Evolutionary conservation across 345 rosid species (phyloP).

Genomic region (Sonneratia caseolaris): DNA sequence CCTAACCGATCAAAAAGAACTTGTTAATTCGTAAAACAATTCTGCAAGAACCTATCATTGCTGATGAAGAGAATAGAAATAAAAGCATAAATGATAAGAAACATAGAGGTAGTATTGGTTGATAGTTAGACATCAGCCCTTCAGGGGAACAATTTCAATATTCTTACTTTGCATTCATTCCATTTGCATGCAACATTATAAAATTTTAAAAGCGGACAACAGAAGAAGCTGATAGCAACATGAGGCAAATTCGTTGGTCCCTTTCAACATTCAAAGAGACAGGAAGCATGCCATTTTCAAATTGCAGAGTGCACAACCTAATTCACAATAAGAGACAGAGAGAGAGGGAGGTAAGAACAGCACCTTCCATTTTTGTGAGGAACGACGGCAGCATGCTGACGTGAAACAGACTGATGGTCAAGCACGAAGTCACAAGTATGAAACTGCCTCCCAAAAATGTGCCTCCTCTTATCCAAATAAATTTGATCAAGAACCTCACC

Average conservation of each 20-base stretch:
- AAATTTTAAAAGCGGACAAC: neutral
- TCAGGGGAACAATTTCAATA: neutral
- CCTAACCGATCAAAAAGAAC: neutral
- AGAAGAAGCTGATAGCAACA: neutral
- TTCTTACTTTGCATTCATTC: neutral
- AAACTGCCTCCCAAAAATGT: slow-evolving; percentile 81
- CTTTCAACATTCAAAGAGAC: neutral
- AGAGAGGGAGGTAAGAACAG: slow-evolving; percentile 3
- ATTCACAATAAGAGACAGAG: neutral
- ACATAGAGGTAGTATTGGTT: neutral
- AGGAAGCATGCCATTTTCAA: neutral
- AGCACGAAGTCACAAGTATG: slow-evolving; percentile 85
- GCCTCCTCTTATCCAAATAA: slow-evolving; percentile 60
- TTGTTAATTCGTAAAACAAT: neutral
- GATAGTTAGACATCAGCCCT: neutral
- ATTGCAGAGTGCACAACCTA: neutral
- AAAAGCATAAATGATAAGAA: neutral
- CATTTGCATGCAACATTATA: neutral
- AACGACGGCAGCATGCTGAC: slow-evolving; percentile 86
- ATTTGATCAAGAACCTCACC: slow-evolving; percentile 75
- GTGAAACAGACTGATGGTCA: slow-evolving; percentile 74
- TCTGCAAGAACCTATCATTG: neutral
- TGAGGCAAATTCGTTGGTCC: neutral
- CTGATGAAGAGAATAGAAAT: neutral
- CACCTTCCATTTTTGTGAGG: slow-evolving; percentile 80